Base-by-base conservation (phyloP, 1,284 basidiomycete genomes). In the Ceratobasidium theobromae region DNA sequence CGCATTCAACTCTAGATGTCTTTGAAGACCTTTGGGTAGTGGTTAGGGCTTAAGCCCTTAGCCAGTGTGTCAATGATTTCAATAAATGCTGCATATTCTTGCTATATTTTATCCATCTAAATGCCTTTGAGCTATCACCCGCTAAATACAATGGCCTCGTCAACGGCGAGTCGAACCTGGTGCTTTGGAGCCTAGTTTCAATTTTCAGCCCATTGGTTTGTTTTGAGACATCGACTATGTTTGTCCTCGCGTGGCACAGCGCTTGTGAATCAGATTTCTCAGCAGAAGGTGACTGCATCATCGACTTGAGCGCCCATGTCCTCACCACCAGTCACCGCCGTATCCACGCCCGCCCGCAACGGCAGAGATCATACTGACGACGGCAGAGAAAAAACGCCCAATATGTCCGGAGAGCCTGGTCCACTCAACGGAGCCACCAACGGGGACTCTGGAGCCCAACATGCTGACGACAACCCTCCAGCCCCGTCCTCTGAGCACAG, bases 341-440 rank as follows among this genome's bases (percentile, higher is more conserved):
- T 62, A n/a, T 62, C 58, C n/a, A 33, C 58, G 33, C 58, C 58
- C 52, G 25, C 58, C 52, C 58, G 46, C 18, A 62, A 62, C 58
- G 48, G 48, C 2, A 48, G 40, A 43, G 53, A 55, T 40, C 53
- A 51, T 16, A 41, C 33, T 23, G 46, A 62, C 32, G 25, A 23
- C 35, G 58, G 52, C 16, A 51, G 58, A 38, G 58, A 62, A 32
- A 51, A 62, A 27, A 45, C 45, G 16, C 57, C 58, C 14, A 51
- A 4, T 5, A 62, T 62, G 58, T 51, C 58, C 21, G 32, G 48
- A 41, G 58, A 62, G n/a, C 33, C 48, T 52, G 33, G 14, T 9
- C 48, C 58, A n/a, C 43, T 28, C 54, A 57, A 57, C 30, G 54
- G 54, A 38, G 46, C 43, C 21, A 27, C 41, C 40, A 57, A 57